Evolutionary conservation across 768 basidiomycete species (phyloP), one percentile per base, ranked within the genome.

Genomic region (Boletellus sp.): DNA sequence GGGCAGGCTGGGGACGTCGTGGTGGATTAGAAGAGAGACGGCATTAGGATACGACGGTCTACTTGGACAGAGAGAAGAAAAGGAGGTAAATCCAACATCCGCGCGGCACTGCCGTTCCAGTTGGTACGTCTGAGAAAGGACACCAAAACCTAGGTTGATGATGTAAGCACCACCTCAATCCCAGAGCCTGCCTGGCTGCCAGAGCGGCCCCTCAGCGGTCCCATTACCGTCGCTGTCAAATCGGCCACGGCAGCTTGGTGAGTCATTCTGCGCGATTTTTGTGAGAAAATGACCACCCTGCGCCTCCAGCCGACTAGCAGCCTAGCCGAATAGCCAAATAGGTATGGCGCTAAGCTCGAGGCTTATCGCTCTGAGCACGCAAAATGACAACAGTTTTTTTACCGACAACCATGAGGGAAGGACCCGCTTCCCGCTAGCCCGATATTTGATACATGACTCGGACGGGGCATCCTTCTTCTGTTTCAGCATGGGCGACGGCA

Each of bases 41-140:
- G 63, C 66, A 68, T 67, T 62, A 67, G 61, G 49, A 42, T 65
- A 67, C 42, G 51, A 42, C 38, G 42, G 41, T 66, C 66, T 59
- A 67, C 35, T 47, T 47, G 48, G 44, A 37, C 40, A 34, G 35
- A 34, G 48, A 22, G 50, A 35, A 51, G 45, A 48, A 52, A 45
- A 62, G 52, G 58, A 58, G 49, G 53, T 57, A 38, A 55, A 55
- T 47, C 47, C 32, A 58, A 56, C 59, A 56, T 55, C 48, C 56
- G 55, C 59, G 51, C 41, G 55, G 32, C 42, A 24, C 43, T 48
- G 57, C 51, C 28, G 58, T 56, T 49, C 50, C 24, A 40, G 45
- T 38, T 44, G 40, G 50, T 53, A 42, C 45, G 56, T 48, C 47
- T 45, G 55, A 52, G 53, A 55, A 58, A 51, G 42, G 42, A 15